Conservation (phyloP, 73 alveolate genomes). For the Halteria grandinella region DNA sequence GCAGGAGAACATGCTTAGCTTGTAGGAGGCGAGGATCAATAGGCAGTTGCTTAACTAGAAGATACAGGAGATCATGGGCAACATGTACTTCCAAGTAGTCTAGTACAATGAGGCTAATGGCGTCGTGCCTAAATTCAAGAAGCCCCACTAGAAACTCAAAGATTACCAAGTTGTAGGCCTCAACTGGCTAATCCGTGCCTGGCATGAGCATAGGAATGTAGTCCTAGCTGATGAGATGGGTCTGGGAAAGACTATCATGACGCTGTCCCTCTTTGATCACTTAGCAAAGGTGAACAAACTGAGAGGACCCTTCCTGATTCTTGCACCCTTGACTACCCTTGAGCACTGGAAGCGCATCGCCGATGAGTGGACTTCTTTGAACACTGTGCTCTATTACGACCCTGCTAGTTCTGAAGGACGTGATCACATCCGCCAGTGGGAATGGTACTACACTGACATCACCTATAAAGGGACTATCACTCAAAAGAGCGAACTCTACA, state of each 20-base stretch:
- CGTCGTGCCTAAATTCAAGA: slow-evolving; percentile 25
- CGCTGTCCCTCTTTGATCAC: slow-evolving; percentile 88
- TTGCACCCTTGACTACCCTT: slow-evolving; percentile 91
- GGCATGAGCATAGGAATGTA: slow-evolving; percentile 80
- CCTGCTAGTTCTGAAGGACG: slow-evolving; percentile 86
- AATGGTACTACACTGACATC: slow-evolving; percentile 85
- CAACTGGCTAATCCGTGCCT: slow-evolving; percentile 92
- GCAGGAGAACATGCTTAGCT: not conserved
- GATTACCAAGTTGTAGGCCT: slow-evolving; percentile 90
- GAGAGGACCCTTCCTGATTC: slow-evolving; percentile 85
- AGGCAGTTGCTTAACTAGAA: slow-evolving; percentile 14
- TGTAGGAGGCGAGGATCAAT: slow-evolving; percentile 4
- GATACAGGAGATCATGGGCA: slow-evolving; percentile 45
- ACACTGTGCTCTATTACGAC: slow-evolving; percentile 87
- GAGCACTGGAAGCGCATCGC: slow-evolving; percentile 92
- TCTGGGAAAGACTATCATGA: slow-evolving; percentile 94
- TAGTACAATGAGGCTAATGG: slow-evolving; percentile 37
- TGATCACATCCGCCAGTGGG: slow-evolving; percentile 71
- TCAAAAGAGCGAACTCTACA: slow-evolving; percentile 73
- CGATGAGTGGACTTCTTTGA: slow-evolving; percentile 91
- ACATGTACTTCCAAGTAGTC: not conserved
- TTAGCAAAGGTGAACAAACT: slow-evolving; percentile 28
- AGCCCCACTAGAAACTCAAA: slow-evolving; percentile 63
- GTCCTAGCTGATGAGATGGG: slow-evolving; percentile 98
- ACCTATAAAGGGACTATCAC: slow-evolving; percentile 76